phyloP scores from a whole-genome alignment of 306 rosid genomes.

The Dicorynia guianensis region DNA sequence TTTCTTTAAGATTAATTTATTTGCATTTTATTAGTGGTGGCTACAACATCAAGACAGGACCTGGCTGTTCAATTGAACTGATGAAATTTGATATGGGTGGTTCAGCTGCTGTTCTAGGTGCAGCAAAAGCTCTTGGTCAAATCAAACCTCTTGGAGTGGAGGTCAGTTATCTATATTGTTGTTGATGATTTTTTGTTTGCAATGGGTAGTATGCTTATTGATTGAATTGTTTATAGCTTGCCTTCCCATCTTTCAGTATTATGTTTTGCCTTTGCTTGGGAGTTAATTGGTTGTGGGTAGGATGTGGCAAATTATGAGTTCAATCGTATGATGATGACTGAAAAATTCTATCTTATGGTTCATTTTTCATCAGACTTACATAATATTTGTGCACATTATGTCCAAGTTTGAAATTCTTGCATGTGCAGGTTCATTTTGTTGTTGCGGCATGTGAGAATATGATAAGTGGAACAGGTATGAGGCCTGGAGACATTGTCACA shows the following conservation, averaged over 20 bases:
- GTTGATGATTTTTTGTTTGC: constrained; percentile 26
- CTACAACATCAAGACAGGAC: constrained; percentile 97
- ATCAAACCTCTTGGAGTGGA: constrained; percentile 92
- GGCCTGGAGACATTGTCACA: constrained; percentile 96
- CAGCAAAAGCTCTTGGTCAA: constrained; percentile 95
- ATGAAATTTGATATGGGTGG: constrained; percentile 97
- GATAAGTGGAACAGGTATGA: constrained; percentile 99
- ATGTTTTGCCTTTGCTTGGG: constrained; percentile 23
- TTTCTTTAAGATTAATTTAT: neutral
- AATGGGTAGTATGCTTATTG: neutral
- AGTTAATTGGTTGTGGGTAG: neutral
- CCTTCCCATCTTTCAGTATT: constrained; percentile 27
- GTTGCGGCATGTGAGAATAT: constrained; percentile 99
- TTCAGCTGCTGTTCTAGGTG: constrained; percentile 92
- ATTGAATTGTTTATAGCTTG: neutral
- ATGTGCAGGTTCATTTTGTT: constrained; percentile 87
- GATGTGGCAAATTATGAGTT: neutral
- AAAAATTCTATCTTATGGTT: constrained; percentile 19
- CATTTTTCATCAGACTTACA: constrained; percentile 20
- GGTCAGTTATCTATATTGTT: constrained; percentile 55
- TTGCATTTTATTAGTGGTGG: constrained; percentile 73
- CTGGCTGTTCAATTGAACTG: constrained; percentile 81
- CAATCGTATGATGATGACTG: neutral
- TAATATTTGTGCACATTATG: neutral
- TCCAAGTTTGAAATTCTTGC: neutral